Evolutionary conservation across 768 basidiomycete genomes (phyloP), one percentile per base, ranked within the genome.

Genomic region (Tricholoma bakamatsutake): DNA sequence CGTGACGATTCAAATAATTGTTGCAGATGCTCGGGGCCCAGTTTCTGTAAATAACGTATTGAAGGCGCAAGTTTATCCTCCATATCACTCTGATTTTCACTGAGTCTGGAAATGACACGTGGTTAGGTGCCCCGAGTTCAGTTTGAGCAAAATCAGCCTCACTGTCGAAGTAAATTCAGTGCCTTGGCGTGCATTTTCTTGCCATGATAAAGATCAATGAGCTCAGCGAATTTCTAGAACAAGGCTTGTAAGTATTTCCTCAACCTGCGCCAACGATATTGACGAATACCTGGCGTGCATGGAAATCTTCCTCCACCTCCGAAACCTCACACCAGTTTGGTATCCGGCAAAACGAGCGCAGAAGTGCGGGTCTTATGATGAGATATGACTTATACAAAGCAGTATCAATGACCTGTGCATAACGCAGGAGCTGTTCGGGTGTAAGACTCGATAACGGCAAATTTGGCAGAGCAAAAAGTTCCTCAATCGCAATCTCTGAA

Each of bases 311-410:
- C 67, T 99, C 94, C 1, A 95, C 91, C 63, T 95, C 90, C 4
- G 84, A 84, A 1, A 98, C 94, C 65, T 98, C 97, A 69, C 96
- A 98, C 93, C 94, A 99, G 69, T 97, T 98, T 2, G 91, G 82
- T 24, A 96, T 75, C 42, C 96, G 81, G 69, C 96, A 98, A 50
- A 98, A 70, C 30, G 91, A 84, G 0, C 91, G 93, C 9, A 98
- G 73, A 55, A 99, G 72, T 11, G 79, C 81, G 0, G 96, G 93
- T 43, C 88, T 77, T 40, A 88, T 86, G 18, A 91, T 78, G 18
- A 98, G 73, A 68, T 96, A 97, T 2, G 88, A 85, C 71, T 97
- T 96, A 71, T 98, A 94, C 60, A 98, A 72, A 8, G 91, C 95
- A 1, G 97, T 98, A 64, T 98, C 93, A 24, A 98, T 89, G 33